Conservation (phyloP, 805 yeast genomes). For the Cyberlindnera sargentensis region DNA sequence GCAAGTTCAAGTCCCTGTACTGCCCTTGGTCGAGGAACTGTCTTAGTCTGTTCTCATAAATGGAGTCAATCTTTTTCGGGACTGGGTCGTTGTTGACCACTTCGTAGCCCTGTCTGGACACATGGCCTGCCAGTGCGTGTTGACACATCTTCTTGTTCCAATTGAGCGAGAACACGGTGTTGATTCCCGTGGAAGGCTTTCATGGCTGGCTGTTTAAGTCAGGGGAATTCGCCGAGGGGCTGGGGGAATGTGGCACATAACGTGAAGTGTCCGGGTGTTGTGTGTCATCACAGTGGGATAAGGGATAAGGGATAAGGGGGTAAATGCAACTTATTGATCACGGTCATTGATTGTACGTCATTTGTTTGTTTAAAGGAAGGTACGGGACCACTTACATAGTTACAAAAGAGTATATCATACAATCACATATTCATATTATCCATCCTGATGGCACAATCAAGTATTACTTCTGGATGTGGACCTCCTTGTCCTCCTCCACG, state of each 20-base stretch:
- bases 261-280: background rate
- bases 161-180: background rate
- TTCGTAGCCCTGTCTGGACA: conserved; percentile 26
- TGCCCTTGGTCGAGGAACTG: conserved; percentile 81
- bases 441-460: background rate
- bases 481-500: conserved; percentile 65
- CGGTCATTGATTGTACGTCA: background rate
- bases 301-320: too few relatives aligned
- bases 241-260: too few relatives aligned
- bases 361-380: background rate
- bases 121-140: conserved; percentile 10
- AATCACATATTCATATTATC: background rate
- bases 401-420: background rate
- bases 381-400: background rate
- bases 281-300: background rate
- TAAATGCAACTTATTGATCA: too few relatives aligned
- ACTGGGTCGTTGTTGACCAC: conserved; percentile 46
- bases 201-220: too few relatives aligned
- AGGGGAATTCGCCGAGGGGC: too few relatives aligned
- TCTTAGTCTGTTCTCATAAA: conserved; percentile 65
- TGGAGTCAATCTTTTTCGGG: conserved; percentile 68
- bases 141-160: conserved; percentile 5
- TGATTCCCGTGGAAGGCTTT: too few relatives aligned
- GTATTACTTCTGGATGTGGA: conserved; percentile 27
- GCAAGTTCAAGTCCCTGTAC: conserved; percentile 64